phyloP scores from a whole-genome alignment of 768 basidiomycete species.

The Termitomyces sp. region DNA sequence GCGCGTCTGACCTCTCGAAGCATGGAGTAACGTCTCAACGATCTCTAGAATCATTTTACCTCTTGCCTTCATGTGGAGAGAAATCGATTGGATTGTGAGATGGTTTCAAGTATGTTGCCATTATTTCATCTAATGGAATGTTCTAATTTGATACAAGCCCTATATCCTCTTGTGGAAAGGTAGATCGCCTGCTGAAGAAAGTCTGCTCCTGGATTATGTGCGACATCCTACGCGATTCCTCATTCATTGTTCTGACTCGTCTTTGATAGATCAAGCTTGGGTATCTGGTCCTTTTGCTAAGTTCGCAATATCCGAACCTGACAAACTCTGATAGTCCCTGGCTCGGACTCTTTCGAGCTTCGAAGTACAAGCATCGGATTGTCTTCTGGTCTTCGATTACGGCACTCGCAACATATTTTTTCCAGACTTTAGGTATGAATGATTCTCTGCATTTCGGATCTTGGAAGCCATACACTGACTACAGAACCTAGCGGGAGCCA shows the following conservation, averaged over 20 bases:
- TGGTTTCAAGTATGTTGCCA: slow-evolving; percentile 50
- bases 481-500: slow-evolving; percentile 32
- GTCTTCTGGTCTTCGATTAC: slow-evolving; percentile 51
- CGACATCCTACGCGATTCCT: slow-evolving; percentile 15
- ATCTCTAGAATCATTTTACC: slow-evolving; percentile 43
- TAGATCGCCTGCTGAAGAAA: slow-evolving; percentile 49
- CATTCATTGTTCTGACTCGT: neutral
- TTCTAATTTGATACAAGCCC: slow-evolving; percentile 37
- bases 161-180: slow-evolving; percentile 57
- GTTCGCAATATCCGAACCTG: neutral
- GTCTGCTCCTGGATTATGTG: slow-evolving; percentile 67
- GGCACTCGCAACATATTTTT: slow-evolving; percentile 39
- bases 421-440: slow-evolving; percentile 55
- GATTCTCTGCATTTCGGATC: slow-evolving; percentile 21
- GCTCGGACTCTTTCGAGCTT: slow-evolving; percentile 38
- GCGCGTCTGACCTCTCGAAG: slow-evolving; percentile 2
- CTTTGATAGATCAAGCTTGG: slow-evolving; percentile 37
- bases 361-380: slow-evolving; percentile 51
- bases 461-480: slow-evolving; percentile 1
- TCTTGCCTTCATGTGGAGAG: slow-evolving; percentile 44
- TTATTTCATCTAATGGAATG: neutral
- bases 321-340: slow-evolving; percentile 33
- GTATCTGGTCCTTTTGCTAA: slow-evolving; percentile 22
- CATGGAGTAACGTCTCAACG: neutral
- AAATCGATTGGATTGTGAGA: slow-evolving; percentile 51